Conservation (phyloP, 306 rosid species). For the Lathyrus aphaca region DNA sequence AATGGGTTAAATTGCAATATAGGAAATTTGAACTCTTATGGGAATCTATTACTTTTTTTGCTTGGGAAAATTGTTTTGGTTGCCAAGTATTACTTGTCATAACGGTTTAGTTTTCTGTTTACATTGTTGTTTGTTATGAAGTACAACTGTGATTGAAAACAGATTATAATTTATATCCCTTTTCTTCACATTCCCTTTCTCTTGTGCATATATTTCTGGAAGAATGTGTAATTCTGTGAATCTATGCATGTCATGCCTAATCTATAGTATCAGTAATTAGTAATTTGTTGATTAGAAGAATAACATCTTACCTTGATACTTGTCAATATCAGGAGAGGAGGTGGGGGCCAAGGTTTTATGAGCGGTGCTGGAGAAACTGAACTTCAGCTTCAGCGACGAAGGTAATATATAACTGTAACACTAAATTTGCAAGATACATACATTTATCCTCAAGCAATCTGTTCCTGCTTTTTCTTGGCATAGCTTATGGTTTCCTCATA, state of each 20-base stretch:
- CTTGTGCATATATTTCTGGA: conserved; percentile 6
- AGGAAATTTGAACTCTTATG: conserved; percentile 2
- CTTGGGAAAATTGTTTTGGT: background rate
- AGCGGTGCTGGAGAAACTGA: conserved; percentile 99
- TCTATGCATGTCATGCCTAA: conserved; percentile 4
- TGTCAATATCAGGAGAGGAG: conserved; percentile 77
- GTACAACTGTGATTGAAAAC: background rate
- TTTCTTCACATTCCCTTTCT: background rate
- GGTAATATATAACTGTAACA: conserved; percentile 48
- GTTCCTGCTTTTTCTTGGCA: conserved; percentile 24
- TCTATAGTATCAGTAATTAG: conserved; percentile 27
- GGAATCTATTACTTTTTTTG: conserved; percentile 8
- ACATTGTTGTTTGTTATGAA: conserved; percentile 12
- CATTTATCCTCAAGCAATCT: conserved; percentile 23
- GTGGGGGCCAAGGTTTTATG: conserved; percentile 91
- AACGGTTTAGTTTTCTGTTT: conserved; percentile 7
- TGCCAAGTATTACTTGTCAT: conserved; percentile 11
- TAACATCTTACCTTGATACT: conserved; percentile 27
- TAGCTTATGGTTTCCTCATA: conserved; percentile 20
- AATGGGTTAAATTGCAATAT: conserved; percentile 9
- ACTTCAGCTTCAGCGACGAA: conserved; percentile 92
- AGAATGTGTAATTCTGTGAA: background rate
- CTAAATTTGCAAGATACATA: conserved; percentile 36
- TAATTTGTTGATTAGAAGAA: conserved; percentile 11
- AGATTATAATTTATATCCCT: conserved; percentile 10